phyloP scores from a whole-genome alignment of 306 rosid species.

The Lablab purpureus region DNA sequence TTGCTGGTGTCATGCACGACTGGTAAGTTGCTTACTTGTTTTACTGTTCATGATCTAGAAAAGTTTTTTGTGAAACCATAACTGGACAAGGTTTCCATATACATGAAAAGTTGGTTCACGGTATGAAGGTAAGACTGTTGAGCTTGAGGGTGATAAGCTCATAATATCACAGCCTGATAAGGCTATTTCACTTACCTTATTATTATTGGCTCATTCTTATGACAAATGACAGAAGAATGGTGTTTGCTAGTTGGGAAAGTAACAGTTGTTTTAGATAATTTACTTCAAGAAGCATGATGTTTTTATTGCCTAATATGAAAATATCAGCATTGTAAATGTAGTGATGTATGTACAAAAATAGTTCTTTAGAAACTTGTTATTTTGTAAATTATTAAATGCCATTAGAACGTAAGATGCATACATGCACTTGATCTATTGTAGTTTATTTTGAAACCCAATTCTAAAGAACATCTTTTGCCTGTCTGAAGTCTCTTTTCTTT shows the following conservation, averaged over 20 bases:
- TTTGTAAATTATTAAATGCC: slow-evolving; percentile 19
- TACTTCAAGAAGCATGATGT: slow-evolving; percentile 22
- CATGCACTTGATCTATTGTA: slow-evolving; percentile 25
- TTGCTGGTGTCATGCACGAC: slow-evolving; percentile 92
- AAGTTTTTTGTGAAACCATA: slow-evolving; percentile 3
- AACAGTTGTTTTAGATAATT: slow-evolving; percentile 14
- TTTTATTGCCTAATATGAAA: slow-evolving; percentile 27
- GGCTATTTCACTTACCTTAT: slow-evolving; percentile 10
- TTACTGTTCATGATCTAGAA: slow-evolving; percentile 11
- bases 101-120: not conserved
- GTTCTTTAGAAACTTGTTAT: not conserved
- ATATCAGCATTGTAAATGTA: not conserved
- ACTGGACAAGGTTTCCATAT: slow-evolving; percentile 26
- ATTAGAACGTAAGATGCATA: slow-evolving; percentile 27
- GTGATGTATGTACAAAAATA: slow-evolving; percentile 15
- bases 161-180: slow-evolving; percentile 31
- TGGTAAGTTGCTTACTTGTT: slow-evolving; percentile 67
- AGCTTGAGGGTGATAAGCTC: slow-evolving; percentile 22
- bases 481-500: slow-evolving; percentile 16
- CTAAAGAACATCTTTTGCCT: slow-evolving; percentile 12
- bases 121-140: not conserved
- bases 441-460: slow-evolving; percentile 35
- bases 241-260: slow-evolving; percentile 31
- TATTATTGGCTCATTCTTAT: not conserved
- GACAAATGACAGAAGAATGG: slow-evolving; percentile 19